Conservation (phyloP, 805 yeast species). For the Ogataea siamensis region DNA sequence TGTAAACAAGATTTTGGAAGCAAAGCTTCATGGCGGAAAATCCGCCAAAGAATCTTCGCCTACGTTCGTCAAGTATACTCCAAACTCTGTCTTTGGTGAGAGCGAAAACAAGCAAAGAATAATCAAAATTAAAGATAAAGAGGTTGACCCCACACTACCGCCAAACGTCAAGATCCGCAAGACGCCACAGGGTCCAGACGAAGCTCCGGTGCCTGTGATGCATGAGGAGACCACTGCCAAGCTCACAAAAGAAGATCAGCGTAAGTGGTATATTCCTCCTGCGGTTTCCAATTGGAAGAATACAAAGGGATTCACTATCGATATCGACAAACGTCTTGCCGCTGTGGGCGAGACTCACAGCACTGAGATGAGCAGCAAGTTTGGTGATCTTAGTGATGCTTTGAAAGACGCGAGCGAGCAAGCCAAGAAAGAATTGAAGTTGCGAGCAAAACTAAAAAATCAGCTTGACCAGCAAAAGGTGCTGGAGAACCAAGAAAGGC, state of each 20-base stretch:
- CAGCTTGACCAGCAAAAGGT: slow-evolving; percentile 50
- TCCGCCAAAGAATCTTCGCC: slow-evolving; percentile 31
- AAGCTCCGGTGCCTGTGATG: slow-evolving; percentile 57
- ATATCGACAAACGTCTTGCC: slow-evolving; percentile 73
- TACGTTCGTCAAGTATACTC: slow-evolving; percentile 45
- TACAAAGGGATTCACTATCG: slow-evolving; percentile 82
- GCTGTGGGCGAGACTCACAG: slow-evolving; percentile 41
- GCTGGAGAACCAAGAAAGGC: slow-evolving; percentile 47
- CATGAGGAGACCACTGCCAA: slow-evolving; percentile 54
- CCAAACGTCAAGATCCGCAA: slow-evolving; percentile 70
- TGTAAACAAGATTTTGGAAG: slow-evolving; percentile 49
- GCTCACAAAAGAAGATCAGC: slow-evolving; percentile 68
- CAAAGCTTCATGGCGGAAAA: slow-evolving; percentile 36
- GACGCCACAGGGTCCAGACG: slow-evolving; percentile 64
- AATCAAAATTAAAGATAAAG: slow-evolving; percentile 63
- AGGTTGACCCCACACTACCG: slow-evolving; percentile 85
- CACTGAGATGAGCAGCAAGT: slow-evolving; percentile 51
- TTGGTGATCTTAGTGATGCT: slow-evolving; percentile 66
- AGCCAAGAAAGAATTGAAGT: slow-evolving; percentile 54
- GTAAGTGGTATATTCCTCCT: slow-evolving; percentile 84
- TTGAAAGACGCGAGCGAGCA: slow-evolving; percentile 63
- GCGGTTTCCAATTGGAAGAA: slow-evolving; percentile 96
- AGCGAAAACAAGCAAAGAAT: slow-evolving; percentile 39
- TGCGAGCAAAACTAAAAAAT: slow-evolving; percentile 48
- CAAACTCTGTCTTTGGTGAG: slow-evolving; percentile 35